These are phyloP conservation scores for Fusarium neocosmosporiellum DNA, from an alignment of 2,329 filamentous ascomycete genomes.

Conservation along the genomic window DNA sequence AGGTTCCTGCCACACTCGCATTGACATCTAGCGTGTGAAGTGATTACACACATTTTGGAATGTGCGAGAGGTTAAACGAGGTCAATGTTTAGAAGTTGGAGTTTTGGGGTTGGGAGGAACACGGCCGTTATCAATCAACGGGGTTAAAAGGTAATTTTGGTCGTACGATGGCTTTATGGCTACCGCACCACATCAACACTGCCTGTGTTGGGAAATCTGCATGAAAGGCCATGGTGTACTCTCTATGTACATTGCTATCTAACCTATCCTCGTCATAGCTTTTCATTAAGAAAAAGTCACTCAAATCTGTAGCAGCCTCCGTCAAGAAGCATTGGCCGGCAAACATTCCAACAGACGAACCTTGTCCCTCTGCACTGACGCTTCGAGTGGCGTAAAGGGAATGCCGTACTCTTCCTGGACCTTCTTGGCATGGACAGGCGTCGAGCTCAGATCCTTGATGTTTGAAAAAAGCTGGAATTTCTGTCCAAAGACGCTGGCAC, in stretches of 20 bases:
- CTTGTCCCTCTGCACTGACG: neutral
- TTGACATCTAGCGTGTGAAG: too few species aligned
- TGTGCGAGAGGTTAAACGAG: too few species aligned
- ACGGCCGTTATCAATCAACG: too few species aligned
- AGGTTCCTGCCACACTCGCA: neutral
- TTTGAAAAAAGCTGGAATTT: slow-evolving; percentile 22
- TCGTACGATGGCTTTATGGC: neutral
- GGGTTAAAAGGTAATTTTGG: neutral
- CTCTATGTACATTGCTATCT: neutral
- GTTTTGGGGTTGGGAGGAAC: too few species aligned
- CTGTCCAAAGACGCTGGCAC: neutral
- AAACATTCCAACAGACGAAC: neutral
- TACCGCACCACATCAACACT: neutral
- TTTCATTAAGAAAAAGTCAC: neutral
- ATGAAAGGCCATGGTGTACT: neutral
- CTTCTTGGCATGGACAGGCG: neutral
- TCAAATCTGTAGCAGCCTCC: too few species aligned
- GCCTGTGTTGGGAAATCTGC: accelerated
- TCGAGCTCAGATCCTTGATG: slow-evolving; percentile 7
- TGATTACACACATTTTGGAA: too few species aligned
- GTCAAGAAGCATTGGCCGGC: neutral
- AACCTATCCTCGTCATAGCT: neutral
- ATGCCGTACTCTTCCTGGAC: slow-evolving; percentile 13
- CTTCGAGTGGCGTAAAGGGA: neutral
- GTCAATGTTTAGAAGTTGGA: too few species aligned